Evolutionary conservation across 2,329 filamentous ascomycete species (phyloP), one percentile per base, ranked within the genome.

Genomic region (Colletotrichum zoysiae): DNA sequence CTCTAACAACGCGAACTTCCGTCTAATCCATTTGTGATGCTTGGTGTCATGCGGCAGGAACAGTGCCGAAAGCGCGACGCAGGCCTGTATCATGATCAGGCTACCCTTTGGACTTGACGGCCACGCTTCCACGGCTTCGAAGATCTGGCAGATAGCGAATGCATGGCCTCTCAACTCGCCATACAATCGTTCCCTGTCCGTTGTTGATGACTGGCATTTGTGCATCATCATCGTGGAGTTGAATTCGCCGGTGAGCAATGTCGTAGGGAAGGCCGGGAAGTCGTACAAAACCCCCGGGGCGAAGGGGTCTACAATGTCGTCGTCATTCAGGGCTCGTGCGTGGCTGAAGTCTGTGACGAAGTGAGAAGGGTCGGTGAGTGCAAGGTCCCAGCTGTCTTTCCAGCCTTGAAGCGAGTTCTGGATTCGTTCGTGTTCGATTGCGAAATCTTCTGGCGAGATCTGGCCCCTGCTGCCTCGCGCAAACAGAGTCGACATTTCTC

Each of bases 181-280:
- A 51, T 83, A 83, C 2, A 86, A 81, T 56, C 84, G 79, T 76
- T 82, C 87, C 62, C 89, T 81, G 2, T 87, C 85, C 61, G 88
- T 83, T 69, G 87, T 82, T 4, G 90, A 87, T 1, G 91, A 88
- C 76, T 96, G 93, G 75, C 92, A 91, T 75, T 90, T 90, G 81
- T 94, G 94, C 91, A 97, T 94, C 70, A 96, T 86, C 59, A 92
- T 87, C 33, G 95, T 89, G 9, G 92, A 92, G 79, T 93, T 90
- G 85, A 94, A 93, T 78, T 97, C 94, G 71, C 94, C 88, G 68
- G 87, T 86, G 20, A 94, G 84, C 60, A 93, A 88, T 73, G 97
- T 98, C 58, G 93, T 90, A 14, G 90, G 86, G 82, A 93, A 95
- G 1, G 95, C 80, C 0, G 91, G 90, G 0, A 87, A 90, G n/a